These are phyloP conservation scores for Polytolypa hystricis DNA, from an alignment of 2,329 filamentous ascomycete species.

Conservation along the genomic window DNA sequence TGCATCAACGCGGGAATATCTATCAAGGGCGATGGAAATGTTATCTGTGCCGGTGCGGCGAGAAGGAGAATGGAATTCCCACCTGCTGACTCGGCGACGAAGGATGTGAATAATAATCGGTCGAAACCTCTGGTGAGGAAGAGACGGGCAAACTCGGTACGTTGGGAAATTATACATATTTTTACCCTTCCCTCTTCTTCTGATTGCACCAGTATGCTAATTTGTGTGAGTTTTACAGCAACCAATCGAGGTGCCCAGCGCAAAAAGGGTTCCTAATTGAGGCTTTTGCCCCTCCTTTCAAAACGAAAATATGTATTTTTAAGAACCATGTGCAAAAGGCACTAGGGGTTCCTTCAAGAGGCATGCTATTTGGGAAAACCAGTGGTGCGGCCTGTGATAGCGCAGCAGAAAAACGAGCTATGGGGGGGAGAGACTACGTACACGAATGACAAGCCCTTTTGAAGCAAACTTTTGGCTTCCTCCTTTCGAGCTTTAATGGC, in stretches of 20 bases:
- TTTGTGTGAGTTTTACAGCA: constrained; percentile 3
- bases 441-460: too few relatives aligned
- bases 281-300: too few relatives aligned
- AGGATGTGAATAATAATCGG: neutral
- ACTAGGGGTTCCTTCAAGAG: neutral
- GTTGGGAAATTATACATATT: neutral
- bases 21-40: constrained; percentile 20
- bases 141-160: constrained; percentile 17
- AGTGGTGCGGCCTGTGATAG: too few relatives aligned
- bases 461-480: too few relatives aligned
- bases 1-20: constrained; percentile 21
- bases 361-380: too few relatives aligned
- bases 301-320: too few relatives aligned
- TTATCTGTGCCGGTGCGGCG: constrained; percentile 15
- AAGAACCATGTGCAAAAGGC: neutral
- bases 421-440: too few relatives aligned
- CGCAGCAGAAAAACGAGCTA: too few relatives aligned
- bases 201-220: constrained; percentile 4
- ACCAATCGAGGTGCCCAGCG: constrained; percentile 7
- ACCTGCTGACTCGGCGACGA: neutral
- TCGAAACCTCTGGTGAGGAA: constrained; percentile 10
- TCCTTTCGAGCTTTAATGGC: too few relatives aligned
- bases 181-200: neutral
- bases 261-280: constrained; percentile 5
- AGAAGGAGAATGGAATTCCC: neutral